These are phyloP conservation scores for Alternaria consortialis DNA, from an alignment of 2,329 filamentous ascomycete species.

Conservation along the genomic window DNA sequence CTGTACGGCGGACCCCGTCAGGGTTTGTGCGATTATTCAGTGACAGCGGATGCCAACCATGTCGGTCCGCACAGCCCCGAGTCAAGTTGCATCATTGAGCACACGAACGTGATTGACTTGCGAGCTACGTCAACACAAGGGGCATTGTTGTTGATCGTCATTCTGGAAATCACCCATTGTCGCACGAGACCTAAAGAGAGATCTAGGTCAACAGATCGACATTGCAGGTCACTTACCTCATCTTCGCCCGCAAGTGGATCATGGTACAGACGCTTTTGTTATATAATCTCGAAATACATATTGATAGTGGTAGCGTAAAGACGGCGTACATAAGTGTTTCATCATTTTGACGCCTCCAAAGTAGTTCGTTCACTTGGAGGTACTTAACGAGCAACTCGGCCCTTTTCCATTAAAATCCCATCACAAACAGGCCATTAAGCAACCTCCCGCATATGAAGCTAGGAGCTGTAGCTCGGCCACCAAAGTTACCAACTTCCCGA, in stretches of 20 bases:
- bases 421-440: slow-evolving; percentile 1
- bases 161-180: slow-evolving; percentile 2
- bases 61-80: background rate
- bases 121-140: background rate
- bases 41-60: slow-evolving; percentile 4
- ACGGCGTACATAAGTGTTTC: slow-evolving; percentile 2
- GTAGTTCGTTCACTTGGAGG: slow-evolving; percentile 4
- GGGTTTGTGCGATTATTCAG: slow-evolving; percentile 1
- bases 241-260: background rate
- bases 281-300: background rate
- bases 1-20: background rate
- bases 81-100: slow-evolving; percentile 4
- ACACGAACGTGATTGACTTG: background rate
- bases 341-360: slow-evolving; percentile 1
- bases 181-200: slow-evolving; percentile 2
- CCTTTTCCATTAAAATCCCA: slow-evolving; percentile 2
- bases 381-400: slow-evolving; percentile 2
- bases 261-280: slow-evolving; percentile 5
- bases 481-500: slow-evolving; percentile 7
- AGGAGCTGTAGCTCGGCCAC: slow-evolving; percentile 10
- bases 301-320: background rate
- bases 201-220: slow-evolving; percentile 12
- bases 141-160: slow-evolving; percentile 2
- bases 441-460: background rate
- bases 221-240: slow-evolving; percentile 4